These are phyloP conservation scores for Penicillium bovifimosum DNA, from an alignment of 495 filamentous ascomycete species.

Conservation along the genomic window DNA sequence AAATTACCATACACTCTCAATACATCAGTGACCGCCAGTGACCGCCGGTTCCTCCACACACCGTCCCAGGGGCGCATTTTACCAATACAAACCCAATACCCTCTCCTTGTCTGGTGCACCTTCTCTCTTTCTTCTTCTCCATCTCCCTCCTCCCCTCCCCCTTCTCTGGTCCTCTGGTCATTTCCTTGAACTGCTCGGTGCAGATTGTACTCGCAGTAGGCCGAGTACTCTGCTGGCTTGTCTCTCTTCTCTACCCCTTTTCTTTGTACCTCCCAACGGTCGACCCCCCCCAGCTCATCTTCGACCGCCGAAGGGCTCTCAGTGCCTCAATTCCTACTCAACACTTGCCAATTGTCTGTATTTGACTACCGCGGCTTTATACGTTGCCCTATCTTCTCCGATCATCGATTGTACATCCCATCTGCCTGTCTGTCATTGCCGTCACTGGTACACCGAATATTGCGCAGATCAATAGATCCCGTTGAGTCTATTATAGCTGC, in stretches of 20 bases:
- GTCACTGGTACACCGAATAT: constrained; percentile 9
- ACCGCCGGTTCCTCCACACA: constrained; percentile 9
- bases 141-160: neutral
- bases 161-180: constrained; percentile 5
- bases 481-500: constrained; percentile 12
- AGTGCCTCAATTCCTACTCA: constrained; percentile 9
- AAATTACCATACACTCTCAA: neutral
- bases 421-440: neutral
- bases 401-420: neutral
- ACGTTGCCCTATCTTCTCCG: neutral
- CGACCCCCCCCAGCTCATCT: neutral
- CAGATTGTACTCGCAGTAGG: constrained; percentile 17
- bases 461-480: constrained; percentile 4
- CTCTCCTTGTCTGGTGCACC: constrained; percentile 21
- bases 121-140: constrained; percentile 17
- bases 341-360: constrained; percentile 5
- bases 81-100: constrained; percentile 25
- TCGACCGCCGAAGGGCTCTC: constrained; percentile 12
- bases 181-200: constrained; percentile 14
- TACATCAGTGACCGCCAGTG: neutral
- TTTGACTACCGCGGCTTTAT: neutral
- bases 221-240: constrained; percentile 9
- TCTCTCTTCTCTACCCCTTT: constrained; percentile 8
- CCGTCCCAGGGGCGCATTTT: neutral
- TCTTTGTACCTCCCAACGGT: neutral